phyloP scores from a whole-genome alignment of 177 flowering plant genomes.

The Tripterygium wilfordii region DNA sequence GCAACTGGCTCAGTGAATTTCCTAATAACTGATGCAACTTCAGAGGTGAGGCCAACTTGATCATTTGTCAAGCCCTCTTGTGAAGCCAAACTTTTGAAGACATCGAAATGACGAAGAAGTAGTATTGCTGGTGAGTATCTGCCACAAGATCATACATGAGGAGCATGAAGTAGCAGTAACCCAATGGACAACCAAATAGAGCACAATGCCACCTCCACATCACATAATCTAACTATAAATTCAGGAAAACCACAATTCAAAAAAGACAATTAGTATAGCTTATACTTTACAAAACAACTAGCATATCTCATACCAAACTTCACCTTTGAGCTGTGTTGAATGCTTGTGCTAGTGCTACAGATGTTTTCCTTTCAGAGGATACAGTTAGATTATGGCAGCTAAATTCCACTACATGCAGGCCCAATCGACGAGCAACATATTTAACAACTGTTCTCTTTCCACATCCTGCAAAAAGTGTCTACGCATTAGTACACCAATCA shows the following conservation, averaged over 20 bases:
- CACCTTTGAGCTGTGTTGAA: slow-evolving; percentile 71
- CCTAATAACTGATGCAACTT: slow-evolving; percentile 75
- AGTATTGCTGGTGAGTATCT: slow-evolving; percentile 83
- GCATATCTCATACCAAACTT: not conserved
- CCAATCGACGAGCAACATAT: slow-evolving; percentile 70
- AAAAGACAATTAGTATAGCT: too few relatives aligned
- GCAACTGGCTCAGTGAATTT: slow-evolving; percentile 56
- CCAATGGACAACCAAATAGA: too few relatives aligned
- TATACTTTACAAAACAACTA: too few relatives aligned
- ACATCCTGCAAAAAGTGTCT: slow-evolving; percentile 49
- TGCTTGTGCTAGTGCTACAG: slow-evolving; percentile 67
- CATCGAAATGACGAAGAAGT: slow-evolving; percentile 87
- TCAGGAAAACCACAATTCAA: too few relatives aligned
- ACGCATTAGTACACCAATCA: slow-evolving; percentile 9
- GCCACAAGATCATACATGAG: slow-evolving; percentile 16
- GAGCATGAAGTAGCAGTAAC: not conserved
- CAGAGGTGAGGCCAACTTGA: slow-evolving; percentile 61
- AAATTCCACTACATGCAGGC: slow-evolving; percentile 84
- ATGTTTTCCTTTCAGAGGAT: slow-evolving; percentile 62
- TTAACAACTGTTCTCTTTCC: slow-evolving; percentile 84
- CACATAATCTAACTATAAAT: too few relatives aligned
- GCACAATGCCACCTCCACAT: too few relatives aligned
- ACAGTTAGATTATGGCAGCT: slow-evolving; percentile 66
- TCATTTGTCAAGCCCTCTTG: slow-evolving; percentile 63
- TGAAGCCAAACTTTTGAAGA: slow-evolving; percentile 49